phyloP scores from a whole-genome alignment of 1,284 basidiomycete genomes.

The Ganoderma leucocontextum region DNA sequence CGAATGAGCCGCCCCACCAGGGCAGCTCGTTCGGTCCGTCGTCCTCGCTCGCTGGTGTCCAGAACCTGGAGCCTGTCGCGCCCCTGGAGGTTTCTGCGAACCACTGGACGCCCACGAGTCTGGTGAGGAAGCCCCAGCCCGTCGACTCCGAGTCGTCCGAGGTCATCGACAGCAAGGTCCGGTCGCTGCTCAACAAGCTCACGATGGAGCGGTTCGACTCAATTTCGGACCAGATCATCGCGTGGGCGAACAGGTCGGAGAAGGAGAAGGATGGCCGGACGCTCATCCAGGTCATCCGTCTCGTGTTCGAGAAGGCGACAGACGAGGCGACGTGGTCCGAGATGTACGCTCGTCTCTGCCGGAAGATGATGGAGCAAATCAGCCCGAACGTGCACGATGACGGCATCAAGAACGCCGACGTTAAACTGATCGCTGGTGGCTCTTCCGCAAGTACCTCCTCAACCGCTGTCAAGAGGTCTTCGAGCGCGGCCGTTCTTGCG shows the following conservation, averaged over 20 bases:
- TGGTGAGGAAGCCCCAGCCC: constrained; percentile 43
- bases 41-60: constrained; percentile 30
- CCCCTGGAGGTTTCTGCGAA: constrained; percentile 84
- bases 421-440: constrained; percentile 89
- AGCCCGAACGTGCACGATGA: constrained; percentile 90
- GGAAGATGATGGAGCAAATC: constrained; percentile 77
- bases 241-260: constrained; percentile 97
- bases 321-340: constrained; percentile 34
- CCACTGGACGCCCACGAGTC: constrained; percentile 74
- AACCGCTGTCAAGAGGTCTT: constrained; percentile 65
- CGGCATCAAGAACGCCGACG: constrained; percentile 78
- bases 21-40: constrained; percentile 31
- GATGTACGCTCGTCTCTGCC: constrained; percentile 78
- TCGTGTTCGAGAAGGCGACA: constrained; percentile 97
- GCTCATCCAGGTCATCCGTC: constrained; percentile 93
- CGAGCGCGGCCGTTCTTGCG: too few relatives aligned
- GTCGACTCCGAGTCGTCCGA: constrained; percentile 77
- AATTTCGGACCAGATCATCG: constrained; percentile 53
- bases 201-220: constrained; percentile 97
- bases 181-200: constrained; percentile 92
- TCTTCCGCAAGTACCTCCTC: constrained; percentile 83
- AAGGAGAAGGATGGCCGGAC: constrained; percentile 93
- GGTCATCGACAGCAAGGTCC: constrained; percentile 93
- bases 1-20: constrained; percentile 33
- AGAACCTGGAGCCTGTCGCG: constrained; percentile 67